Evolutionary conservation across 805 yeast genomes (phyloP), one percentile per base, ranked within the genome.

Genomic region (Saccharomycopsis schoenii): DNA sequence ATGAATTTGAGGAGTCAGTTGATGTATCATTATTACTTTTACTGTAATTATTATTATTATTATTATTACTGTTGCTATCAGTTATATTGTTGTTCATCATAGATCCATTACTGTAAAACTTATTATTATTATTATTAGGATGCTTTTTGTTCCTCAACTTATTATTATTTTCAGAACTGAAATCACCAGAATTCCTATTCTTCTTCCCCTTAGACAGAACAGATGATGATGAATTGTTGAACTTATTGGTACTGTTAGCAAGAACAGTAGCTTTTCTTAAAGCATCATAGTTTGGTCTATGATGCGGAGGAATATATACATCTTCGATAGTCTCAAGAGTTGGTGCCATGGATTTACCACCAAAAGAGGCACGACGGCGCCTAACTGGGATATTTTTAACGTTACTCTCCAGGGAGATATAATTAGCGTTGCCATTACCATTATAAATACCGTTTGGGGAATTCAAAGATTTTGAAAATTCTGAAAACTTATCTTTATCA

Each of bases 261-360:
- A 47, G 52, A 12, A 47, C 21, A 8, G 24, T 47, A 4, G 24
- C 34, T 25, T 47, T 47, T 47, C 25, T 47, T 34, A 57, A 59
- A 4, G 60, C 60, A 55, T 61, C 63, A 39, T 63, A 63, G 29
- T 57, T 61, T 52, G 65, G 65, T n/a, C 65, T 55, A 43, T 63
- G 65, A 52, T 63, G 65, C 21, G 65, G 65, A 17, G 65, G 65
- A 29, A 63, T 50, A 37, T 63, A 63, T 12, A 56, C 50, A 24
- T 25, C 43, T 19, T 37, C 36, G 15, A 41, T 34, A 6, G 37
- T 47, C 10, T 37, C 43, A 42, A 34, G 39, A 41, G 51, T 51
- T 39, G 54, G 37, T 11, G 60, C 41, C 41, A 56, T 37, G 11
- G 56, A 42, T 25, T 40, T 41, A 25, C 40, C 39, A 21, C 40